Evolutionary conservation across 805 yeast genomes (phyloP).

Genomic region (Yarrowia yakushimensis): DNA sequence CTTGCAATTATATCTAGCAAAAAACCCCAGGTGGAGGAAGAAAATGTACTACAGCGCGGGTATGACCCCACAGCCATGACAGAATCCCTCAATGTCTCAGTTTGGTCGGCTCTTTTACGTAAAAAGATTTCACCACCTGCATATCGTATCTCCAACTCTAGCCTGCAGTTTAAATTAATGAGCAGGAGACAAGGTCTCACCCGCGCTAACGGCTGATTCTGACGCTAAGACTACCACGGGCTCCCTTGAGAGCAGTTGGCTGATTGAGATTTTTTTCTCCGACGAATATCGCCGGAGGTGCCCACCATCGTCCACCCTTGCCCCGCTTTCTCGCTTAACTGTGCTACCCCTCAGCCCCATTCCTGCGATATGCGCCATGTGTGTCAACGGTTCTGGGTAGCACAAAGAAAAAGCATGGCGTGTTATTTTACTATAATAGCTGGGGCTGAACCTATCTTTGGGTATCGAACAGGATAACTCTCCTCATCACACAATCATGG

Average conservation of each 20-base stretch:
- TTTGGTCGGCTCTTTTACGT: not conserved
- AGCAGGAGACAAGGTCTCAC: too few species aligned
- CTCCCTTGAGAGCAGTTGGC: not conserved
- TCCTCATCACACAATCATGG: not conserved
- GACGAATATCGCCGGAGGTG: not conserved
- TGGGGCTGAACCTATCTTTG: not conserved
- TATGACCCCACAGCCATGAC: too few species aligned
- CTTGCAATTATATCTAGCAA: too few species aligned
- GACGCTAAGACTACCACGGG: not conserved
- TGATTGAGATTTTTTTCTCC: not conserved
- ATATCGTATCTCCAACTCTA: not conserved
- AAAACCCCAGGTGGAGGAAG: too few species aligned
- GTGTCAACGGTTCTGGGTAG: not conserved
- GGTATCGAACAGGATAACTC: not conserved
- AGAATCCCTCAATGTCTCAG: not conserved
- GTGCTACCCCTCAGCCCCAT: not conserved
- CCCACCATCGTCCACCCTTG: too few species aligned
- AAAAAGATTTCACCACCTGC: not conserved
- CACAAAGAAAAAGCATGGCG: not conserved
- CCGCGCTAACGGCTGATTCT: not conserved
- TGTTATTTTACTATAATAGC: conserved; percentile 11
- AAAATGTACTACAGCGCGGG: too few species aligned
- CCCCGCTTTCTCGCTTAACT: conserved; percentile 8
- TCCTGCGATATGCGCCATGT: not conserved
- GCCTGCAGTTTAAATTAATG: not conserved